Conservation (phyloP, 2,329 filamentous ascomycete species). For the Knufia petricola region DNA sequence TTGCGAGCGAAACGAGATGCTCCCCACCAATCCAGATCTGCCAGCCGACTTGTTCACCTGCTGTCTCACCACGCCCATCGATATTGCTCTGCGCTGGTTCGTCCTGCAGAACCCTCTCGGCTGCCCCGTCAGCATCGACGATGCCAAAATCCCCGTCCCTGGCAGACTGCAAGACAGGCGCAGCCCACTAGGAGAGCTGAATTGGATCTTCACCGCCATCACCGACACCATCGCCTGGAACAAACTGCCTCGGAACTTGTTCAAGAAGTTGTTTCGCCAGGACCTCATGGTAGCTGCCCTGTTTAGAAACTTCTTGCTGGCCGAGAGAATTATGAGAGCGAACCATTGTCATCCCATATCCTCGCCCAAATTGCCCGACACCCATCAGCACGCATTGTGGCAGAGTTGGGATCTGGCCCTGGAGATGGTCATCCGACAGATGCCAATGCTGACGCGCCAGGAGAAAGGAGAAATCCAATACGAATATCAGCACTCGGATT, state of each 20-base stretch:
- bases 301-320: slow-evolving; percentile 90
- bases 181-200: slow-evolving; percentile 88
- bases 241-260: slow-evolving; percentile 75
- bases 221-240: slow-evolving; percentile 99
- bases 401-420: slow-evolving; percentile 96
- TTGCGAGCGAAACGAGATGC: slow-evolving; percentile 79
- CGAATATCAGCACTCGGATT: slow-evolving; percentile 86
- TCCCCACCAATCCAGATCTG: slow-evolving; percentile 86
- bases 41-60: slow-evolving; percentile 94
- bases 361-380: slow-evolving; percentile 83
- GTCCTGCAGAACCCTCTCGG: slow-evolving; percentile 78
- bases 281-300: slow-evolving; percentile 98
- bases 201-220: slow-evolving; percentile 99
- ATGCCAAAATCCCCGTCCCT: slow-evolving; percentile 71
- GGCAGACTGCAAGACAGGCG: slow-evolving; percentile 85
- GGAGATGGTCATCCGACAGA: slow-evolving; percentile 83
- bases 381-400: slow-evolving; percentile 90
- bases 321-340: slow-evolving; percentile 89
- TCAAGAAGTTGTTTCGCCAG: slow-evolving; percentile 94
- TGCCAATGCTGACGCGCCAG: slow-evolving; percentile 71
- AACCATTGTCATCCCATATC: slow-evolving; percentile 95
- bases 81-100: slow-evolving; percentile 95
- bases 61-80: slow-evolving; percentile 91
- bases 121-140: slow-evolving; percentile 61
- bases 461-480: slow-evolving; percentile 67